Base-by-base conservation (phyloP, 805 yeast genomes). In the Cyberlindnera mississippiensis region DNA sequence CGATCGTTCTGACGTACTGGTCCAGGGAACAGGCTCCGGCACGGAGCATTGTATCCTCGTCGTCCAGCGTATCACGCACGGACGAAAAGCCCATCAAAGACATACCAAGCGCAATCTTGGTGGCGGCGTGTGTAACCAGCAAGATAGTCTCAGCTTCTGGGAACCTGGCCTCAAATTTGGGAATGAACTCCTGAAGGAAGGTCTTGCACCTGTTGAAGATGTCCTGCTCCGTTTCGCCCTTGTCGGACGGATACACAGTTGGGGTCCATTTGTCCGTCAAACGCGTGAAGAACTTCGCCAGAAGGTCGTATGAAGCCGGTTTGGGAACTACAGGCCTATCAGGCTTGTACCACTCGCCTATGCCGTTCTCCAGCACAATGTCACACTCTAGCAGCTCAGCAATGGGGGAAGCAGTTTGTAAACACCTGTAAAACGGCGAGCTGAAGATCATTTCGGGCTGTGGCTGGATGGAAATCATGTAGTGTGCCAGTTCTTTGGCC, bases 311-410 rank as follows among this genome's bases (percentile, higher is more conserved):
- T 16, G 70, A 60, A 0, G 84, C 88, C 1, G 96, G 90, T 19
- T 62, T 66, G 3, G 97, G 95, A 46, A 85, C 77, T 12, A 77
- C 67, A 1, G 69, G 69, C 53, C 96, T 69, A 33, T 76, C 76
- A n/a, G 77, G 78, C 53, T 77, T 76, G 57, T 85, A 91, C 95
- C 96, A 89, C 64, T 93, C 97, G 17, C 96, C 95, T 19, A 91
- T 71, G 1, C 97, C 98, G 40, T 81, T 66, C 53, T 93, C 99
- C 4, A 85, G 62, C 37, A 66, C 71, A 10, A 90, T 75, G 11
- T 78, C 76, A 28, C 85, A 52, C 5, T 71, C 78, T 13, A 88
- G 62, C 20, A 60, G 58, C 33, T 77, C 68, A 1, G 95, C 79
- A 12, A 82, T 70, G 2, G 96, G 95, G 10, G 72, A 63, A 7